phyloP scores from a whole-genome alignment of 768 basidiomycete species.

The Sarcodon sp. region DNA sequence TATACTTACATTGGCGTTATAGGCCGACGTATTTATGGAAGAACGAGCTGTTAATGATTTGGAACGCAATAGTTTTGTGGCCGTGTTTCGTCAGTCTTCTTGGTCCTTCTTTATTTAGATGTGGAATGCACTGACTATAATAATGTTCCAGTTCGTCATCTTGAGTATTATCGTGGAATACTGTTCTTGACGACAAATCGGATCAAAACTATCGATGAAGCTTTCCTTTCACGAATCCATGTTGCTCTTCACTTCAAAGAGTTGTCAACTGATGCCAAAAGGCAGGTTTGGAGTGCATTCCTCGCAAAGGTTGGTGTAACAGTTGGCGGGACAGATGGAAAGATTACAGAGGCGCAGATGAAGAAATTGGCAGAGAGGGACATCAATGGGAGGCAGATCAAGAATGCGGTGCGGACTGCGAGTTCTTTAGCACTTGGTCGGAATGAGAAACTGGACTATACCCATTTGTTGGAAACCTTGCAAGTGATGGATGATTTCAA shows the following conservation, averaged over 20 bases:
- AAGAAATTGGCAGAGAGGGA: conserved; percentile 32
- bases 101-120: not conserved
- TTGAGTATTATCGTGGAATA: conserved; percentile 20
- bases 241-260: conserved; percentile 45
- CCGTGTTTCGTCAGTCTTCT: conserved; percentile 29
- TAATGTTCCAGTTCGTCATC: not conserved
- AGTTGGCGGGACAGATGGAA: conserved; percentile 12
- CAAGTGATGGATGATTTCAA: conserved; percentile 51
- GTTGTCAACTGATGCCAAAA: conserved; percentile 36
- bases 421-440: conserved; percentile 40
- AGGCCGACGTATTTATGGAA: conserved; percentile 62
- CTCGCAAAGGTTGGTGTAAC: conserved; percentile 29
- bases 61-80: conserved; percentile 61
- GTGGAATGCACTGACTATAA: conserved; percentile 20
- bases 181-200: conserved; percentile 28
- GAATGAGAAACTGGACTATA: conserved; percentile 30
- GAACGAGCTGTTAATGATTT: conserved; percentile 52
- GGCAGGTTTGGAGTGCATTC: conserved; percentile 55
- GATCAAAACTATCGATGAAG: conserved; percentile 24
- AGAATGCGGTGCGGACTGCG: conserved; percentile 58
- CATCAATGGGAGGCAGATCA: conserved; percentile 57
- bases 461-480: conserved; percentile 42
- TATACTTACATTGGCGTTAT: no score
- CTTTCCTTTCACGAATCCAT: conserved; percentile 17
- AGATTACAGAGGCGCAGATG: conserved; percentile 29